Evolutionary conservation across 257 asterid genomes (phyloP), one percentile per base, ranked within the genome.

Genomic region (Ophiorrhiza pumila): DNA sequence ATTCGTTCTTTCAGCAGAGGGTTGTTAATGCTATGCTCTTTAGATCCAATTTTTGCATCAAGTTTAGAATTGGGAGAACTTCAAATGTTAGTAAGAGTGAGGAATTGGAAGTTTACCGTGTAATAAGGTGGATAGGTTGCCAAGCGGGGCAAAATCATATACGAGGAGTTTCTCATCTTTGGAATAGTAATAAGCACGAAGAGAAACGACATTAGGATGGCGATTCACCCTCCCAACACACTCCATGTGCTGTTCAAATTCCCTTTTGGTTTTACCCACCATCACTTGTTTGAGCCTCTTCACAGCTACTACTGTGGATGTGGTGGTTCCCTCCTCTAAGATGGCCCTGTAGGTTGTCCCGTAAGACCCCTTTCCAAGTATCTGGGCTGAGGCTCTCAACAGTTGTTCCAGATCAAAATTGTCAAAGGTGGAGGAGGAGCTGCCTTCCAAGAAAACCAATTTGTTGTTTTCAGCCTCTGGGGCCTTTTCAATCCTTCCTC

Each of bases 171-270:
- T 91, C 62, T 93, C 97, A 60, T 91, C 97, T 85, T 90, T 93
- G 83, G 98, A 93, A 86, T 89, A 91, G 76, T 91, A 91, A 82
- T 93, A 91, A 56, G 98, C 98, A 2, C 97, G 91, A 34, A 94
- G 76, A 68, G 97, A 95, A 61, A 85, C 93, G 8, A 84, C 50
- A 72, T 85, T 87, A 6, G 90, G 84, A 76, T 94, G 96, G 69
- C 84, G 96, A 41, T 96, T 96, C 43, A 89, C 87, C 78, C 96
- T 84, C 41, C 95, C 95, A 2, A 90, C 81, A 25, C 76, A 79
- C 59, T 91, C 97, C 97, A 94, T 94, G 79, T 94, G 97, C 79
- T 91, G 96, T 65, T 89, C 96, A n/a, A 94, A 94, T 69, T 88
- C 96, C 77, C 74, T 91, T 84, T n/a, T n/a, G n/a, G n/a, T n/a